Evolutionary conservation across 2,329 filamentous ascomycete genomes (phyloP), one percentile per base, ranked within the genome.

Genomic region (Aschersonia sp.): DNA sequence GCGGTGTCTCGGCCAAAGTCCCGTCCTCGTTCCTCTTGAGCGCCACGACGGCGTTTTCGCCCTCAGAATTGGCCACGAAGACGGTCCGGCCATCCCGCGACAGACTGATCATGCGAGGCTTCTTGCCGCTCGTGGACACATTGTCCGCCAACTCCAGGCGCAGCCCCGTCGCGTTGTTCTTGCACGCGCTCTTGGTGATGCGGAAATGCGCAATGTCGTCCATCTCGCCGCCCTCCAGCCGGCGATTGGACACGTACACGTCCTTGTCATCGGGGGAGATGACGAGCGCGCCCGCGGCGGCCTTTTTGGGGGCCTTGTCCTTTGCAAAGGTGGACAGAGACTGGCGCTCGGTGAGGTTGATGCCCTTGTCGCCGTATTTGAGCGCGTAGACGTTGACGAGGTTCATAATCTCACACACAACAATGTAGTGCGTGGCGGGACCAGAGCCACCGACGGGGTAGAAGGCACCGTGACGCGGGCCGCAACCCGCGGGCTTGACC

Each of bases 171-270:
- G 51, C 55, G 31, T 49, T 56, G 32, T 51, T 46, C 31, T 51
- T 52, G 30, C 30, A 50, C 53, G 30, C 35, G 41, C 6, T 45
- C 41, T 43, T 57, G 48, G 45, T 60, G 42, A 68, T 52, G 54
- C 58, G 58, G 56, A 75, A 73, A 57, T 69, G 68, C 5, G 70
- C 64, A 54, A 76, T 67, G 54, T 60, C 69, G 60, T 76, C 73
- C 6, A 65, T 67, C 3, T 52, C 53, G 38, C 65, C 64, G 47
- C 69, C 71, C 1, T 65, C 69, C 30, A 73, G 52, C 4, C 73
- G 70, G 64, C 73, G 70, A 64, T 76, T 76, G 40, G 71, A 71
- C 47, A 75, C 64, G 58, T 75, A 75, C 20, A 75, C 54, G 58
- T 73, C 61, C 52, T 58, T 58, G 56, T 61, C 62, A 59, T 70